Percentiles rank a stretch among this genome's conserved stretches.
These are phyloP conservation scores for Curvularia eragrostidis DNA, from an alignment of 2,329 filamentous ascomycete species.

Conservation along the genomic window DNA sequence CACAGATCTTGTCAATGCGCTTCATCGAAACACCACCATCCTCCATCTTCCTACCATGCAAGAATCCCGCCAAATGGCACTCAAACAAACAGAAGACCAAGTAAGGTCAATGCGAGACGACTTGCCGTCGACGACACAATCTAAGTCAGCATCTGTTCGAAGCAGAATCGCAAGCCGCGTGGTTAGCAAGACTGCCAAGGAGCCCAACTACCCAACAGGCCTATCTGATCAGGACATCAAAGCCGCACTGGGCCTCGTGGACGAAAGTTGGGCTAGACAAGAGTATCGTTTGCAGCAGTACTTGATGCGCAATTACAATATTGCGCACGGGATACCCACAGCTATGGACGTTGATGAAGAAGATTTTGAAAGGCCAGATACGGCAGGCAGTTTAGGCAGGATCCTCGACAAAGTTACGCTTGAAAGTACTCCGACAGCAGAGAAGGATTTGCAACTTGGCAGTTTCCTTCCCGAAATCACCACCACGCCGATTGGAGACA, in stretches of 20 bases:
- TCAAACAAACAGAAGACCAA: slow-evolving; percentile 65
- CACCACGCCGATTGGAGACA: slow-evolving; percentile 14
- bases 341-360: slow-evolving; percentile 56
- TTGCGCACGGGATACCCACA: slow-evolving; percentile 53
- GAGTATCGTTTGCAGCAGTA: slow-evolving; percentile 56
- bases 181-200: slow-evolving; percentile 33
- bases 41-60: slow-evolving; percentile 69
- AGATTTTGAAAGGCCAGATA: slow-evolving; percentile 54
- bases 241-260: slow-evolving; percentile 55
- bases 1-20: slow-evolving; percentile 70
- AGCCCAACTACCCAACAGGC: slow-evolving; percentile 33
- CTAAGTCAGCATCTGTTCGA: slow-evolving; percentile 43
- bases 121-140: slow-evolving; percentile 28
- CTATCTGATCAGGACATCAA: slow-evolving; percentile 59
- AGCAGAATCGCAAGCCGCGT: slow-evolving; percentile 45
- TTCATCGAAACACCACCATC: slow-evolving; percentile 70
- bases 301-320: slow-evolving; percentile 56
- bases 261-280: slow-evolving; percentile 60
- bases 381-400: slow-evolving; percentile 50
- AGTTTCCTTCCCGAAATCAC: slow-evolving; percentile 2
- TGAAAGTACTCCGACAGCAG: slow-evolving; percentile 54
- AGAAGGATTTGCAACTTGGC: slow-evolving; percentile 48
- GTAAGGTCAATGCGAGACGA: slow-evolving; percentile 60
- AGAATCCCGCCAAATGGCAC: slow-evolving; percentile 65
- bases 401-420: slow-evolving; percentile 54